phyloP scores from a whole-genome alignment of 2,329 filamentous ascomycete genomes.

The Bretziella fagacearum region DNA sequence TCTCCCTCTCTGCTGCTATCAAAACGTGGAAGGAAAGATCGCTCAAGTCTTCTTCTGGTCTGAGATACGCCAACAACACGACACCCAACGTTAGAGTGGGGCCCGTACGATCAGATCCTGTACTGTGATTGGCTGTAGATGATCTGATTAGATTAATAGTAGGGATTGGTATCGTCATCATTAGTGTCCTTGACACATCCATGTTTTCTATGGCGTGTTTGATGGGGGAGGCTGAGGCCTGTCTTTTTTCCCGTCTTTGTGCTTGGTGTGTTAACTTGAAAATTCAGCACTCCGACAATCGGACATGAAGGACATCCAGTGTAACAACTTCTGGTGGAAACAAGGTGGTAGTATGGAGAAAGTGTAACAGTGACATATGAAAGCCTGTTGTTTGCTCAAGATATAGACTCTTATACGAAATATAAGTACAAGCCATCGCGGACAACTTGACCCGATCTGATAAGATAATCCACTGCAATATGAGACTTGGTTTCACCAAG shows the following conservation, averaged over 20 bases:
- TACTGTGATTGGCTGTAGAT: conserved; percentile 9
- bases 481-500: no score
- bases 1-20: not conserved
- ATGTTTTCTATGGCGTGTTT: not conserved
- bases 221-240: not conserved
- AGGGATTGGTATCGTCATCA: not conserved
- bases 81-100: not conserved
- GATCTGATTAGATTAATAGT: conserved; percentile 12
- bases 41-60: not conserved
- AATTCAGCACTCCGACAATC: not conserved
- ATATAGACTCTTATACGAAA: no score
- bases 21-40: not conserved
- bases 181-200: not conserved
- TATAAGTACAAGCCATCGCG: no score
- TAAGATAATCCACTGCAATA: no score
- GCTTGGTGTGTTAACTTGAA: no score
- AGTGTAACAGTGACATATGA: no score
- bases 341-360: no score
- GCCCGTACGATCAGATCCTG: not conserved
- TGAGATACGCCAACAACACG: not conserved
- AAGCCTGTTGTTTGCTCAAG: no score
- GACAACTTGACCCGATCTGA: no score
- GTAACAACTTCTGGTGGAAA: no score
- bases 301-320: not conserved
- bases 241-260: no score